Evolutionary conservation across 1,284 basidiomycete species (phyloP).

Genomic region (Ceratobasidium sp.): DNA sequence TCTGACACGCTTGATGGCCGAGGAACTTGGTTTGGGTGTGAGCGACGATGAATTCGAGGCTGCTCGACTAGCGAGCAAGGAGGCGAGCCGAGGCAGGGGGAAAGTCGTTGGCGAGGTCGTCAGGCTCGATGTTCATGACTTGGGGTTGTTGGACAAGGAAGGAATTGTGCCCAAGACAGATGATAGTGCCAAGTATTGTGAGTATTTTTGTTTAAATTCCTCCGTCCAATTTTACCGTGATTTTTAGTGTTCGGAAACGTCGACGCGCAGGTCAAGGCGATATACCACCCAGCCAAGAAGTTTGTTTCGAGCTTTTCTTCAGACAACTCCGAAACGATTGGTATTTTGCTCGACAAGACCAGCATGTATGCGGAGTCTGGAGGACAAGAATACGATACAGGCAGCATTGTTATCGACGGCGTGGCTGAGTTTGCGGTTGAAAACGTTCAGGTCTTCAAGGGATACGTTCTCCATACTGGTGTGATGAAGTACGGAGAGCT

Average conservation of each 20-base stretch:
- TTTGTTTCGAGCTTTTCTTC: constrained; percentile 70
- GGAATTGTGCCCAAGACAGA: constrained; percentile 91
- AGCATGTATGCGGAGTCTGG: constrained; percentile 98
- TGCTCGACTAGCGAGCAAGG: constrained; percentile 90
- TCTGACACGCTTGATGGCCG: constrained; percentile 96
- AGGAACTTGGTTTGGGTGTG: constrained; percentile 89
- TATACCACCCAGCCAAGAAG: constrained; percentile 90
- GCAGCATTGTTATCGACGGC: constrained; percentile 93
- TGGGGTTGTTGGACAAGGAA: constrained; percentile 89
- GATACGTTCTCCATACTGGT: constrained; percentile 93
- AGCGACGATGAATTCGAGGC: constrained; percentile 93
- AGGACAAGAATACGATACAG: constrained; percentile 97
- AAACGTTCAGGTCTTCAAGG: constrained; percentile 90
- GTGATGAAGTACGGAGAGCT: constrained; percentile 83
- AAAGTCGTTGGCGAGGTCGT: constrained; percentile 78
- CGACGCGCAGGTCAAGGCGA: constrained; percentile 82
- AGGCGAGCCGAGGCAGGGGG: constrained; percentile 88
- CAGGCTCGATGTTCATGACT: constrained; percentile 96
- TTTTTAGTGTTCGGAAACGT: constrained; percentile 79
- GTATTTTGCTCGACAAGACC: constrained; percentile 93
- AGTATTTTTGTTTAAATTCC: constrained; percentile 55
- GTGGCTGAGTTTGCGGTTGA: constrained; percentile 93
- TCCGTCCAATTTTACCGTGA: not conserved
- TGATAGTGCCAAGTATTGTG: constrained; percentile 92
- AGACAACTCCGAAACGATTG: constrained; percentile 75